Base-by-base conservation (phyloP, 106 monocot species). In the Acorus calamus region DNA sequence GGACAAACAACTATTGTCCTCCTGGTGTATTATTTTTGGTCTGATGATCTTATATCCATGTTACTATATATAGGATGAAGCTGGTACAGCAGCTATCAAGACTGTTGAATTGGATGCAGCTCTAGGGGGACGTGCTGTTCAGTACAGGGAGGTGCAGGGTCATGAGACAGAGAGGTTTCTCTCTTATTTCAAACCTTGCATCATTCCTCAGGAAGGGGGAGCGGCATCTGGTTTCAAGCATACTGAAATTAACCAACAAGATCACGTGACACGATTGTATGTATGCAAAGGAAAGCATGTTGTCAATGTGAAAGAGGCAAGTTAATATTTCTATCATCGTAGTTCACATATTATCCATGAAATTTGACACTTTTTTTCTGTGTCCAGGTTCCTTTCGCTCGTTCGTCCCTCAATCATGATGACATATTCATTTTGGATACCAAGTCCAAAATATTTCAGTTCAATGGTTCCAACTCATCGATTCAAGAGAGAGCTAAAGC, bases 401-500 rank as follows among this genome's bases (percentile, higher is more conserved):
- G 77, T 44, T 65, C 82, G 50, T 77, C 82, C 43, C 64, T 82
- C 49, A 82, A 66, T 77, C 82, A 82, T 68, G 82, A 82, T 71
- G 82, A 82, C 11, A 66, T 82, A 61, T 82, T 82, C 56, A 77
- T 82, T 66, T 66, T 82, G 66, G 82, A 82, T 69, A 82, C 82
- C 14, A 82, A 77, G 64, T 67, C 69, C 11, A 82, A 82, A 57
- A 77, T 82, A 53, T 82, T 82, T 73, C 82, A 82, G 77, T 82
- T 82, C 54, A 82, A 82, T 67, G 82, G 82, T 11, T 77, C 74
- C 66, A 82, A 74, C 65, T 71, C 82, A n/a, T 77, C 70, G 57
- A 82, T 82, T 70, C 82, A 82, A 74, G 82, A 82, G 66, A 60
- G 82, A 56, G 82, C 73, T 53, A 82, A 77, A 77, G 82, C 82